Base-by-base conservation (phyloP, 1,284 basidiomycete species). In the Cryptococcus maquisensis region DNA sequence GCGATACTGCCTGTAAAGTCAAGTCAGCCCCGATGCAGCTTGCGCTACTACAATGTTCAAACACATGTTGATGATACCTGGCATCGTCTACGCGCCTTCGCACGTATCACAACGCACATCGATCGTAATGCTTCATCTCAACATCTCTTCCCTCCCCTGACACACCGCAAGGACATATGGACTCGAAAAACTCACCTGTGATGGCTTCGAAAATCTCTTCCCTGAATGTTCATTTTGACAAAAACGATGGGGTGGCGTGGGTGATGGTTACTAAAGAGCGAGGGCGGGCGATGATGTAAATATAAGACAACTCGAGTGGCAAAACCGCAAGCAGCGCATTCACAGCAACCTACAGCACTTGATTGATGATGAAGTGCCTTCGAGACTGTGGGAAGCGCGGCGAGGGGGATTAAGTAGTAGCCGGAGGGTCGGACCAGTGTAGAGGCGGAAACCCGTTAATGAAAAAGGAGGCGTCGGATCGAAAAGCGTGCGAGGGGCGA, bases 1-100 rank as follows among this genome's bases (percentile, higher is more conserved):
- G n/a, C 67, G 62, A 51, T 73, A 73, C 32, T 63, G 67, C 54
- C 71, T 73, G 47, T n/a, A 26, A 42, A 32, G 5, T n/a, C 37
- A 38, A 7, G 26, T 51, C 50, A 51, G 47, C 43, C 15, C 5
- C 15, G 5, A 18, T 26, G 13, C 16, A 26, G 36, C n/a, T 26
- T 43, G 9, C 20, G 23, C 35, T 41, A 8, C 42, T 24, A 24
- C 37, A 21, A 23, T 36, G n/a, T 32, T 35, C 15, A n/a, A 8
- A 23, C 21, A 42, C 18, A 8, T 23, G 40, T 12, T 23, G 20
- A 42, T 42, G 40, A 23, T 18, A 4, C 40, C 40, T 42, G 18
- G 40, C 2, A 12, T 23, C 20, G 39, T 8, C 39, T 7, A 20
- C 2, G 40, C 10, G n/a, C n/a, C n/a, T n/a, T n/a, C n/a, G n/a